Evolutionary conservation across 441 rosid species (phyloP), one percentile per base, ranked within the genome.

Genomic region (Viola pubescens): DNA sequence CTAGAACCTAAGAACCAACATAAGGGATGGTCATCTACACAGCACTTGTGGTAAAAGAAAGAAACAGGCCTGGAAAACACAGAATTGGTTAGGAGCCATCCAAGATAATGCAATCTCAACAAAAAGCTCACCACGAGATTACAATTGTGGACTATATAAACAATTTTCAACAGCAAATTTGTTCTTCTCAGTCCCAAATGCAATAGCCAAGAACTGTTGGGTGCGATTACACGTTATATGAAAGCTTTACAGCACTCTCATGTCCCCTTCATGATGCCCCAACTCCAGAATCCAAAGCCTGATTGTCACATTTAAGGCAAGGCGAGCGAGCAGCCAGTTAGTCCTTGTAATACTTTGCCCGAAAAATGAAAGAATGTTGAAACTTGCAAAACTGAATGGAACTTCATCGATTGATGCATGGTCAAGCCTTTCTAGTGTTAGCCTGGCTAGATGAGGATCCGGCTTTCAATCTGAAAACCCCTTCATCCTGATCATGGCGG

Each of bases 311-410:
- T 26, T 26, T 53, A 34, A 63, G 41, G 48, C 46, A 40, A 58
- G 56, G 71, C 61, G 62, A 58, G 54, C 45, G 48, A 66, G 67
- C 41, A 56, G 53, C 65, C 63, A 48, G 52, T 52, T 56, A 38
- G 59, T 54, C 62, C 61, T 59, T 56, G 44, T 42, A 58, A 34
- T 10, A 56, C 51, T 49, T 67, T 56, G 58, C 64, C 62, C 79
- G 76, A 73, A 66, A 71, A 81, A 78, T 80, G 68, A 82, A 82
- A 69, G 82, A 82, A 82, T 80, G 46, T 19, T 56, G 47, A 71
- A 59, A 56, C 55, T 63, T 50, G 49, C 63, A 47, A 60, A 58
- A 58, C 44, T 55, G 9, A 67, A 66, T 54, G 65, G 46, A 65
- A 39, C 56, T 61, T 70, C 71, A 37, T 40, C 4, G 9, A 54